Evolutionary conservation across 2,329 filamentous ascomycete genomes (phyloP).

Genomic region (Beauveria rudraprayagi): DNA sequence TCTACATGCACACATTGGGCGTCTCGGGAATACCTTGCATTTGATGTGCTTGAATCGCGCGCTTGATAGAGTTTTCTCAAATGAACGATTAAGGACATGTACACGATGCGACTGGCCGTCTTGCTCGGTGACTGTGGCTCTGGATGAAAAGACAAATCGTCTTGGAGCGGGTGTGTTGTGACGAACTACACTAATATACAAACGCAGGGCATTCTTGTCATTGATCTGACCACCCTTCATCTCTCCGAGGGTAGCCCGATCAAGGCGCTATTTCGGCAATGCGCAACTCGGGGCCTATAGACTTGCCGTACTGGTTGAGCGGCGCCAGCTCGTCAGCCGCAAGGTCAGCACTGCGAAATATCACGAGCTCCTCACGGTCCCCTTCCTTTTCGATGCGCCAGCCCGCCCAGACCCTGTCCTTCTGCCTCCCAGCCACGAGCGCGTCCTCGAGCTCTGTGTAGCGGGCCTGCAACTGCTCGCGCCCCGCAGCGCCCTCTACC

Average conservation of each 20-base stretch:
- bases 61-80: constrained; percentile 28
- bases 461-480: constrained; percentile 24
- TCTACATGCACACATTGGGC: constrained; percentile 39
- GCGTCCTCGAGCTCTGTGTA: constrained; percentile 26
- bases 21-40: constrained; percentile 48
- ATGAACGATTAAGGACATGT: constrained; percentile 13
- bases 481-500: constrained; percentile 21
- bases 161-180: background rate
- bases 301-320: constrained; percentile 12
- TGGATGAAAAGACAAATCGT: background rate
- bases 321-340: constrained; percentile 25
- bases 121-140: background rate
- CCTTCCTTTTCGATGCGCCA: constrained; percentile 34
- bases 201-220: background rate
- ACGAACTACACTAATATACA: background rate
- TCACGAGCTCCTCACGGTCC: constrained; percentile 28
- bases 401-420: constrained; percentile 28
- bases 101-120: background rate
- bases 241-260: background rate
- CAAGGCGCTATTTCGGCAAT: constrained; percentile 1
- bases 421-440: constrained; percentile 22
- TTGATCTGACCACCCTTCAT: background rate
- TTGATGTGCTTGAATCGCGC: constrained; percentile 34
- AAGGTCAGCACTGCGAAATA: constrained; percentile 31
- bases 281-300: background rate